phyloP scores from a whole-genome alignment of 768 basidiomycete genomes.

The Pleurotus djamor region DNA sequence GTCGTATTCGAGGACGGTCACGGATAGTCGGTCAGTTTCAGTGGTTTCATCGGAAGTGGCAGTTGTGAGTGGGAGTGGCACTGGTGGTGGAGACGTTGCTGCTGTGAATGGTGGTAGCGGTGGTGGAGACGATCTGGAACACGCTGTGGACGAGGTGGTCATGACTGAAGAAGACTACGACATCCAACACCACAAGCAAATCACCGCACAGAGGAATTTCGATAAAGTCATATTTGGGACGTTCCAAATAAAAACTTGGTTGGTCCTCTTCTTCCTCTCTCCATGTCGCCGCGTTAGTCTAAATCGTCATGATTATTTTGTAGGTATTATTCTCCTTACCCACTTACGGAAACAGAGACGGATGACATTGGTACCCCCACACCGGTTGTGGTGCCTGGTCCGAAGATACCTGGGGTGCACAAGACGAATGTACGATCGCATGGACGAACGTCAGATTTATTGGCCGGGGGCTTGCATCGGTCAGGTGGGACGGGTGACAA shows the following conservation, averaged over 20 bases:
- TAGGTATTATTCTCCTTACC: constrained; percentile 96
- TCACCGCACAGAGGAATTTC: constrained; percentile 76
- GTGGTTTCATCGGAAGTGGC: not conserved
- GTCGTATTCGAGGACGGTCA: not conserved
- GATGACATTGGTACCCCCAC: constrained; percentile 39
- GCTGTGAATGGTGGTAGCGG: not conserved
- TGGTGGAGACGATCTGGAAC: not conserved
- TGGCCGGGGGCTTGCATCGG: constrained; percentile 60
- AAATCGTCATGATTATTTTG: not conserved
- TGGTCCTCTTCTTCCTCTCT: constrained; percentile 21
- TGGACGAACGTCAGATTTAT: constrained; percentile 71
- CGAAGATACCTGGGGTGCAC: constrained; percentile 48
- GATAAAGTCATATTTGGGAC: constrained; percentile 83
- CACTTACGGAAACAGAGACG: constrained; percentile 64
- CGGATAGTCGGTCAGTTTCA: not conserved
- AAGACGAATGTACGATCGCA: constrained; percentile 57
- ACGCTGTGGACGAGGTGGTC: constrained; percentile 22
- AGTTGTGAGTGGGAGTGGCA: not conserved
- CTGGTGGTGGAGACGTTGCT: too few relatives aligned
- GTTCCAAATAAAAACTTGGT: constrained; percentile 91
- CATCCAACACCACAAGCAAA: constrained; percentile 62
- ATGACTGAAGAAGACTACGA: constrained; percentile 74
- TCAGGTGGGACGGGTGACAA: constrained; percentile 41
- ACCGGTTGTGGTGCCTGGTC: constrained; percentile 16
- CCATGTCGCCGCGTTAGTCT: not conserved